Base-by-base conservation (phyloP, 768 basidiomycete genomes). In the Termitomyces sp. region DNA sequence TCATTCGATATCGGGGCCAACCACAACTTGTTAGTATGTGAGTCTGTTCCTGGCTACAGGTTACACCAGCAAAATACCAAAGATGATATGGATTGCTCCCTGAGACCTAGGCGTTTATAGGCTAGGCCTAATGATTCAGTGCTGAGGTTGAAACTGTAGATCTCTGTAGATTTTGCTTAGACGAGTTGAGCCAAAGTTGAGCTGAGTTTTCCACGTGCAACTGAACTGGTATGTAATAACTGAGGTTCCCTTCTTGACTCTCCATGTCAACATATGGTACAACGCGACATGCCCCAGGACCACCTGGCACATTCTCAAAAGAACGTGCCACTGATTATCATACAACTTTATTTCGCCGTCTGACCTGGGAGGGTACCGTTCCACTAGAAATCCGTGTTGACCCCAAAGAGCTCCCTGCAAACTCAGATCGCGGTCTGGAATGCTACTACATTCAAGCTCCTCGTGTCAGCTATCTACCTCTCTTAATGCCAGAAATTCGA, bases 401-500 rank as follows among this genome's bases (percentile, higher is more conserved):
- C 70, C 81, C 89, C 39, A 90, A 91, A 65, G 92, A 94, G 67
- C 83, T 94, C 9, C 92, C 94, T 31, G 88, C 92, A 41, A 91
- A 90, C 68, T 90, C 89, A 54, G 91, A 96, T 75, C 85, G 91
- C 52, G 88, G 87, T 20, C 80, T 93, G 35, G 94, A 96, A 70
- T 88, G 86, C 66, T 96, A 94, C 72, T 97, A 86, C 71, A 75
- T 92, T 50, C 90, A 92, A 70, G 95, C 91, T 6, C 90, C 95
- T 33, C 81, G 97, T 51, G 88, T 98, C 65, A 87, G 86, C 71
- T 99, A 98, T 72, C 84, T 99, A 33, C 92, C 97, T 12, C 78
- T 98, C 25, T 72, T 98, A 43, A 81, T 98, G 64, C 88, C 93
- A 3, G 93, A 97, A 64, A 83, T 99, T 55, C 83, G 88, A 55